Evolutionary conservation across 306 rosid species (phyloP).

Genomic region (Clitoria ternatea): DNA sequence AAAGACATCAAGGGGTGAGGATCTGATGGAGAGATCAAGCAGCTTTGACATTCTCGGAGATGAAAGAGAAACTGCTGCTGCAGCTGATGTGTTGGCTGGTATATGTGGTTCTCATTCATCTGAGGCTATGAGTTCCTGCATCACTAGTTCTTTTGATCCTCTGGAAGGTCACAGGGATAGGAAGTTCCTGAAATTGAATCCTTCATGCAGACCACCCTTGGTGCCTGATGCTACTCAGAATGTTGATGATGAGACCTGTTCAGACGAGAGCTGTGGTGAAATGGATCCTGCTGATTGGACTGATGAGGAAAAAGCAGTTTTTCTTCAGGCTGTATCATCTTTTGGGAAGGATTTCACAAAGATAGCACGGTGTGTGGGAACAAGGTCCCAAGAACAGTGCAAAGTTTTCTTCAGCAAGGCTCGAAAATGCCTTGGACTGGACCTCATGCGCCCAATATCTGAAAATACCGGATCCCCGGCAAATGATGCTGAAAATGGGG

Average conservation of each 20-base stretch:
- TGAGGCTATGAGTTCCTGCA: slow-evolving; percentile 84
- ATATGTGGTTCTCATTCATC: slow-evolving; percentile 79
- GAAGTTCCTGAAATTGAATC: slow-evolving; percentile 45
- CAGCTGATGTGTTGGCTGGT: slow-evolving; percentile 94
- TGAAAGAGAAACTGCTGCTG: slow-evolving; percentile 77
- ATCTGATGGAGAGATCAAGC: slow-evolving; percentile 38
- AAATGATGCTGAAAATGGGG: slow-evolving; percentile 59
- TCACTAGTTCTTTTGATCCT: slow-evolving; percentile 69
- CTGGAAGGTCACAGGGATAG: slow-evolving; percentile 49
- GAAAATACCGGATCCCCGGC: slow-evolving; percentile 46
- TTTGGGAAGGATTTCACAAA: slow-evolving; percentile 71
- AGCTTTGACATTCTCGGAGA: slow-evolving; percentile 55
- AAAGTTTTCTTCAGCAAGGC: slow-evolving; percentile 93
- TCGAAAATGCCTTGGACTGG: slow-evolving; percentile 81
- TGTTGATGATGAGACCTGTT: slow-evolving; percentile 75
- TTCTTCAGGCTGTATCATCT: slow-evolving; percentile 80
- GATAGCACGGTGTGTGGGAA: slow-evolving; percentile 65
- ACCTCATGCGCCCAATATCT: slow-evolving; percentile 46
- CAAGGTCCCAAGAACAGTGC: slow-evolving; percentile 83
- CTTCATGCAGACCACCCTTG: slow-evolving; percentile 33
- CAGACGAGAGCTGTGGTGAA: slow-evolving; percentile 93
- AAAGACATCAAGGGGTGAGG: slow-evolving; percentile 39
- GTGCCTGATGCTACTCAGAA: slow-evolving; percentile 39
- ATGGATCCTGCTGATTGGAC: slow-evolving; percentile 85
- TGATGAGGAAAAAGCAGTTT: slow-evolving; percentile 75